Base-by-base conservation (phyloP, 805 yeast genomes). In the Peterozyma toletana region DNA sequence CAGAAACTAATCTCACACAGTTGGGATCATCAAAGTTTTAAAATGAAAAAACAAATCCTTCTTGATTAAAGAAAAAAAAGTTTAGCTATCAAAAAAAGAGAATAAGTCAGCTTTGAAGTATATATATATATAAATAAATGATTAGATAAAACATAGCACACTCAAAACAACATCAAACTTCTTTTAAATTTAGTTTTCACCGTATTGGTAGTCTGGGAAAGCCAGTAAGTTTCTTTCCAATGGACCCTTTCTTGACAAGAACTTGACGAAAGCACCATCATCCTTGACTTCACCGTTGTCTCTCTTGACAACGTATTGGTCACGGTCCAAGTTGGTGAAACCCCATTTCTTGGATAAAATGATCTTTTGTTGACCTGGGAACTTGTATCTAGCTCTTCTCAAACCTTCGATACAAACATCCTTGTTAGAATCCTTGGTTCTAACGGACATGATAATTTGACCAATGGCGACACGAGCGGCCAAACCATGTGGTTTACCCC, bases 341-440 rank as follows among this genome's bases (percentile, higher is more conserved):
- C 99, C 99, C 99, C 99, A 93, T 79, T 93, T 93, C 95, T 93
- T 93, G 62, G 99, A 93, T 75, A 93, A 77, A 67, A 93, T 93
- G 70, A 93, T 93, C 83, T 83, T 91, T 79, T 93, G 99, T 81
- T 93, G 99, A 80, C 99, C 99, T 75, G 99, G 99, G 98, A 93
- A 93, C 91, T 93, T 93, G 87, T 93, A 93, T 82, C 98, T 91
- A 59, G 97, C 95, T 84, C 99, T 91, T 83, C 99, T 91, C 74
- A 93, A 86, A 80, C 91, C 99, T 82, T 93, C 99, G 65, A 93
- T 78, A 60, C 88, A 96, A 70, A 87, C 95, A 50, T 78, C 96
- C 83, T 91, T 89, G 96, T 89, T 90, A 67, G 82, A 74, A 77
- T 93, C 99, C 83, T 85, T 91, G 75, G 97, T 86, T 82, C 99